These are phyloP conservation scores for Acanthochlamys bracteata DNA, from an alignment of 106 monocot species.

Conservation along the genomic window DNA sequence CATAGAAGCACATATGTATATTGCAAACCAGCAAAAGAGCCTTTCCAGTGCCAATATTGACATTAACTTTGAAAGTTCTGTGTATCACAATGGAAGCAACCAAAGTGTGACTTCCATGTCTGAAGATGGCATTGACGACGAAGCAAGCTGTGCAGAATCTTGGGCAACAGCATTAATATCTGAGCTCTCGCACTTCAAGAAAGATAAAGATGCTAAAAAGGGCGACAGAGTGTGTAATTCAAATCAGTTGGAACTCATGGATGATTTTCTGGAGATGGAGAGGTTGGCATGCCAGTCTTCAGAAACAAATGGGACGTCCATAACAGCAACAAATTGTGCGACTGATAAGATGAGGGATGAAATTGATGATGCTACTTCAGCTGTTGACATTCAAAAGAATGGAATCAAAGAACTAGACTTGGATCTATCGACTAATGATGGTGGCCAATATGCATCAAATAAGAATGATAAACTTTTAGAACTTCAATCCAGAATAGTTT, in stretches of 20 bases:
- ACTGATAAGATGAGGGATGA: slow-evolving; percentile 20
- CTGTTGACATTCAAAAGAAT: slow-evolving; percentile 23
- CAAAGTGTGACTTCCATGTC: slow-evolving; percentile 78
- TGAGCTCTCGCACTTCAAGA: slow-evolving; percentile 67
- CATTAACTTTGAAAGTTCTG: slow-evolving; percentile 27
- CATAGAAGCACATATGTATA: slow-evolving; percentile 48
- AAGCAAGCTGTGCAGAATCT: slow-evolving; percentile 56
- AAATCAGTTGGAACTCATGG: slow-evolving; percentile 62
- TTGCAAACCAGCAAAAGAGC: slow-evolving; percentile 33
- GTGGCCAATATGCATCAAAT: not conserved
- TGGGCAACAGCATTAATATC: slow-evolving; percentile 56
- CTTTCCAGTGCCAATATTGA: slow-evolving; percentile 35
- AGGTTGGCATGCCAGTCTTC: slow-evolving; percentile 41
- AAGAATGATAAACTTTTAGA: slow-evolving; percentile 19
- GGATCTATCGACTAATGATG: not conserved
- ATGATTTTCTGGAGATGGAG: slow-evolving; percentile 88
- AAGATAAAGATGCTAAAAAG: slow-evolving; percentile 33
- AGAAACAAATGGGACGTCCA: slow-evolving; percentile 18
- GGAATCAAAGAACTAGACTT: slow-evolving; percentile 17
- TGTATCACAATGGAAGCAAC: slow-evolving; percentile 52
- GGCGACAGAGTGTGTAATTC: slow-evolving; percentile 27
- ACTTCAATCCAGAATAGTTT: slow-evolving; percentile 39
- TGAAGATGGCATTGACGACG: slow-evolving; percentile 83
- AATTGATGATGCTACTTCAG: slow-evolving; percentile 9
- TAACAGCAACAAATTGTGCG: slow-evolving; percentile 10